These are phyloP conservation scores for Mucor mucedo DNA, from an alignment of 371 early-diverging fungal species.

Conservation along the genomic window DNA sequence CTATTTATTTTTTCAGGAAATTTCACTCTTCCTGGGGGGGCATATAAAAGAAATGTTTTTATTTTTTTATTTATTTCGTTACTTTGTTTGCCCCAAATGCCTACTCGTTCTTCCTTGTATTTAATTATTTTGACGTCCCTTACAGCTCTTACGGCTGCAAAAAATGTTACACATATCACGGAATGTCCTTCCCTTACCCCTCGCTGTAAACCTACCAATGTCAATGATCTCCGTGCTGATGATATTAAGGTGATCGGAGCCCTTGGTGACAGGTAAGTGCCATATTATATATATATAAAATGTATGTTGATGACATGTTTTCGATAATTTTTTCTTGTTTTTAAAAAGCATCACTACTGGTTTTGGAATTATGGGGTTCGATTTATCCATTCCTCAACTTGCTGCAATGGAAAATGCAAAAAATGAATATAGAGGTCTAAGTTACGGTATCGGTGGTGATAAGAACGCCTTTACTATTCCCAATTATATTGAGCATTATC, in stretches of 20 bases:
- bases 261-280: constrained; percentile 32
- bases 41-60: too few relatives aligned
- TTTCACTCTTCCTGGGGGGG: too few relatives aligned
- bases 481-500: constrained; percentile 47
- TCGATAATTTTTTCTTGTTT: too few relatives aligned
- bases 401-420: constrained; percentile 13
- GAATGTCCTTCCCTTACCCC: constrained; percentile 29
- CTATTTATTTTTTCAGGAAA: too few relatives aligned
- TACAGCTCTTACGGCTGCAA: too few relatives aligned
- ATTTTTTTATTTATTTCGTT: too few relatives aligned
- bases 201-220: constrained; percentile 15
- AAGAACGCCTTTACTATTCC: constrained; percentile 43
- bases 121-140: too few relatives aligned
- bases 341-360: constrained; percentile 43
- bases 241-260: constrained; percentile 39
- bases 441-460: constrained; percentile 54
- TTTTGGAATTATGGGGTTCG: constrained; percentile 36
- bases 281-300: too few relatives aligned
- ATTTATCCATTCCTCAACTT: constrained; percentile 4
- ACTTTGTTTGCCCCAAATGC: too few relatives aligned
- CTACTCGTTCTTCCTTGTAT: too few relatives aligned
- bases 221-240: constrained; percentile 32
- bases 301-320: too few relatives aligned
- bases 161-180: constrained; percentile 13
- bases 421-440: constrained; percentile 49